Percentiles rank a stretch among this genome's conserved stretches.
These are phyloP conservation scores for Aspergillus awamori DNA, from an alignment of 2,329 filamentous ascomycete species.

Conservation along the genomic window DNA sequence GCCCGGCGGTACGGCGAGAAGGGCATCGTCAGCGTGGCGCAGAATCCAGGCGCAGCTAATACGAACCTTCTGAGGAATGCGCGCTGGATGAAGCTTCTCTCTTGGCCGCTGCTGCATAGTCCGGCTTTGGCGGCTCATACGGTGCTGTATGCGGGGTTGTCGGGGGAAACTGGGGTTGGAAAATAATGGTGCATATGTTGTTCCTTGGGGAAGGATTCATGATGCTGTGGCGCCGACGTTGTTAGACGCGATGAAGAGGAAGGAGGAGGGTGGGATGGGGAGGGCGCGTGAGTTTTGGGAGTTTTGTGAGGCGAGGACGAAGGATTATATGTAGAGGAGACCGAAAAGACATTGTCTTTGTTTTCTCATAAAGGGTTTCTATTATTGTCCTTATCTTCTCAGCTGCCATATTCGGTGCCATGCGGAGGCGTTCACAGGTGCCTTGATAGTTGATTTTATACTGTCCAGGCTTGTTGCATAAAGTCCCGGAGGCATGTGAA, in stretches of 20 bases:
- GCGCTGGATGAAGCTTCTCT: slow-evolving; percentile 12
- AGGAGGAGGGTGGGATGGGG: slow-evolving; percentile 11
- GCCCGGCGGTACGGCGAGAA: slow-evolving; percentile 32
- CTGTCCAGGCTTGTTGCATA: too few species aligned
- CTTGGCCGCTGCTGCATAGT: slow-evolving; percentile 7
- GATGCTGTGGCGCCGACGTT: slow-evolving; percentile 11
- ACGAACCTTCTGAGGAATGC: slow-evolving; percentile 13
- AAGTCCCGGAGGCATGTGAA: too few species aligned
- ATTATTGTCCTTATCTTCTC: too few species aligned
- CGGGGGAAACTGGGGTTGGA: slow-evolving; percentile 10
- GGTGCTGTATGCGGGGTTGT: slow-evolving; percentile 8
- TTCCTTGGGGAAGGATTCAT: slow-evolving; percentile 15
- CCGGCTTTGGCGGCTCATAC: slow-evolving; percentile 11
- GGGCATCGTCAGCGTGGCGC: slow-evolving; percentile 37
- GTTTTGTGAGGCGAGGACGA: slow-evolving; percentile 14
- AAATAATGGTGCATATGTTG: slow-evolving; percentile 16
- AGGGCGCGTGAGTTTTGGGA: slow-evolving; percentile 12
- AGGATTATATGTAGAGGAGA: slow-evolving; percentile 2
- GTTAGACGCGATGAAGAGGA: slow-evolving; percentile 3
- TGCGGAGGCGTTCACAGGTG: too few species aligned
- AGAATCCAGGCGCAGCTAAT: slow-evolving; percentile 14
- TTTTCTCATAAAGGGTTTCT: too few species aligned
- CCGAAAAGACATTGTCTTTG: too few species aligned
- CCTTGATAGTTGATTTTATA: too few species aligned
- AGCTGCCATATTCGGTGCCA: too few species aligned